Evolutionary conservation across 2,329 filamentous ascomycete genomes (phyloP), one percentile per base, ranked within the genome.

Genomic region (Hymenoscyphus albidus): DNA sequence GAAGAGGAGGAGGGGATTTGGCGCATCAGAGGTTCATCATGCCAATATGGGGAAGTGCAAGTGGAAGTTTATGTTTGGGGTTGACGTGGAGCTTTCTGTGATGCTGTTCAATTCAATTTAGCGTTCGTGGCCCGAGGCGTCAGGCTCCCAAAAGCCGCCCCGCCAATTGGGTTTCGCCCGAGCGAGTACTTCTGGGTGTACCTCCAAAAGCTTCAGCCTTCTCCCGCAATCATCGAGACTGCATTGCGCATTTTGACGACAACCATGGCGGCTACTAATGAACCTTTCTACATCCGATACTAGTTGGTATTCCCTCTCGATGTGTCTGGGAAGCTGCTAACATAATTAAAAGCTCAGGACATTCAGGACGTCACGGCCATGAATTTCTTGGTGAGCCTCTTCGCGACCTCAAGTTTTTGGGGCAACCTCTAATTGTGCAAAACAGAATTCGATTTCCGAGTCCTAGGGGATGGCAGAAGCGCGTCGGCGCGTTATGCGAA

Each of bases 401-500:
- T 39, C 51, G 54, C 44, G 48, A 51, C 57, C 48, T 31, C 40
- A 1, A 12, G 22, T 40, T 32, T 7, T 55, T 10, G 38, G 42
- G 63, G 35, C 42, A 48, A 57, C 12, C 48, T 58, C 70, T 71
- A 48, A 72, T 69, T 69, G 61, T 66, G 67, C 7, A 64, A 67
- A 68, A 74, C 64, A 98, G 94, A 99, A 78, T 99, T 99, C 77
- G 95, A 99, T 77, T 95, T 99, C 74, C 87, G 94, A 63, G 92
- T 93, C 31, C 86, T 98, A 57, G 92, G 92, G 62, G 95, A 99
- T 77, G 95, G 95, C 61, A 88, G 92, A 67, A 97, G 93, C 76
- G 95, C 95, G 7, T 91, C 95, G 61, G 93, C 94, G 39, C 89
- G 95, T 79, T 99, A 99, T 80, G 95, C 95, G 69, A 99, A 99